phyloP scores from a whole-genome alignment of 108 stramenopile species.

The Nitzschia sp. region DNA sequence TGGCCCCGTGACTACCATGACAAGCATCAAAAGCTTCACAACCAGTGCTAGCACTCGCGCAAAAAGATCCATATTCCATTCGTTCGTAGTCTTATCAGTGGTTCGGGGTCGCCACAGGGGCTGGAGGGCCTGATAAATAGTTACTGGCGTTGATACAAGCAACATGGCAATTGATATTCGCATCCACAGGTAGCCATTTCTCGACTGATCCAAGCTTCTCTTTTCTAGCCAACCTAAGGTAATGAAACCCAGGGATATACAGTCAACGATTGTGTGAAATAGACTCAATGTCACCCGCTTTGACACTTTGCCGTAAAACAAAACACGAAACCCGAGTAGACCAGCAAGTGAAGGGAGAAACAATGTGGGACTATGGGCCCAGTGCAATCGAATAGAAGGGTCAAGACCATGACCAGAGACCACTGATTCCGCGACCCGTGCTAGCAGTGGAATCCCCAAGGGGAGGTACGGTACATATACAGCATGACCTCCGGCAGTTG shows the following conservation, averaged over 20 bases:
- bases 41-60: constrained; percentile 14
- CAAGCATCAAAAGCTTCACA: constrained; percentile 47
- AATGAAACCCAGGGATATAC: constrained; percentile 38
- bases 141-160: constrained; percentile 33
- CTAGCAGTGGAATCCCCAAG: constrained; percentile 47
- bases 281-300: constrained; percentile 3
- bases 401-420: constrained; percentile 79
- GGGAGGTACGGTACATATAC: constrained; percentile 26
- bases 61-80: constrained; percentile 4
- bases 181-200: constrained; percentile 58
- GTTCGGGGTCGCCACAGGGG: not conserved
- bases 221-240: constrained; percentile 74
- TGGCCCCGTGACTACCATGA: constrained; percentile 81
- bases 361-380: constrained; percentile 55
- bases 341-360: constrained; percentile 56
- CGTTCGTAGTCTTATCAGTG: not conserved
- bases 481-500: constrained; percentile 23
- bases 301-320: constrained; percentile 18
- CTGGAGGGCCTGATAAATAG: constrained; percentile 21
- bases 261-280: constrained; percentile 45
- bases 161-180: constrained; percentile 39
- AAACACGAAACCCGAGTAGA: constrained; percentile 43
- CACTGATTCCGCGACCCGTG: constrained; percentile 54
- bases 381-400: constrained; percentile 72
- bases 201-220: constrained; percentile 44